phyloP scores from a whole-genome alignment of 371 early-diverging fungal species.

The Mucor ambiguus region DNA sequence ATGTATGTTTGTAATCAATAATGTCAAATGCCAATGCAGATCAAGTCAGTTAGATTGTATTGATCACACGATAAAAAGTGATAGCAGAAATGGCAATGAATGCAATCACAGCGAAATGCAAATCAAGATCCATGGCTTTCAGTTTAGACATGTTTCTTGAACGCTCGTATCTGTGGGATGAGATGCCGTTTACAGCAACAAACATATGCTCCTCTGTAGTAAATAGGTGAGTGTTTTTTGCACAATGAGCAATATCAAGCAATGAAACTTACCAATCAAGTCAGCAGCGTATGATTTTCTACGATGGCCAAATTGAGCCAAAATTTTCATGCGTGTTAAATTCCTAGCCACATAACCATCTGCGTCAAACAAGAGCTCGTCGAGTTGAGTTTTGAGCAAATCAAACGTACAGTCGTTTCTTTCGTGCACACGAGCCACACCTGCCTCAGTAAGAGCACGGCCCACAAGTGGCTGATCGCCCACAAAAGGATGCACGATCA shows the following conservation, averaged over 20 bases:
- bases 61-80: not conserved
- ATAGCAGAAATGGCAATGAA: not conserved
- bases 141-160: conserved; percentile 2
- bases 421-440: conserved; percentile 12
- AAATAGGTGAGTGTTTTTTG: not conserved
- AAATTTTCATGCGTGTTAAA: conserved; percentile 11
- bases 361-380: conserved; percentile 6
- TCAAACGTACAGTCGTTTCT: not conserved
- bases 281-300: conserved; percentile 18
- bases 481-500: conserved; percentile 32
- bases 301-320: conserved; percentile 16
- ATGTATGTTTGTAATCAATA: not conserved
- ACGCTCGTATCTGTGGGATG: conserved; percentile 5
- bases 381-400: not conserved
- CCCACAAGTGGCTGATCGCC: conserved; percentile 32
- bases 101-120: not conserved
- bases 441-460: conserved; percentile 9
- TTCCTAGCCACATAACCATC: conserved; percentile 8
- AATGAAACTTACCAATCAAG: conserved; percentile 7
- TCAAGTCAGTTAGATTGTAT: not conserved
- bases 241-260: not conserved
- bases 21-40: not conserved
- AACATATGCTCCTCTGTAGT: conserved; percentile 19
- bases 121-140: conserved; percentile 14
- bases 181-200: conserved; percentile 3